Base-by-base conservation (phyloP, 1,139 yeast genomes). In the Diutina mesorugosa region DNA sequence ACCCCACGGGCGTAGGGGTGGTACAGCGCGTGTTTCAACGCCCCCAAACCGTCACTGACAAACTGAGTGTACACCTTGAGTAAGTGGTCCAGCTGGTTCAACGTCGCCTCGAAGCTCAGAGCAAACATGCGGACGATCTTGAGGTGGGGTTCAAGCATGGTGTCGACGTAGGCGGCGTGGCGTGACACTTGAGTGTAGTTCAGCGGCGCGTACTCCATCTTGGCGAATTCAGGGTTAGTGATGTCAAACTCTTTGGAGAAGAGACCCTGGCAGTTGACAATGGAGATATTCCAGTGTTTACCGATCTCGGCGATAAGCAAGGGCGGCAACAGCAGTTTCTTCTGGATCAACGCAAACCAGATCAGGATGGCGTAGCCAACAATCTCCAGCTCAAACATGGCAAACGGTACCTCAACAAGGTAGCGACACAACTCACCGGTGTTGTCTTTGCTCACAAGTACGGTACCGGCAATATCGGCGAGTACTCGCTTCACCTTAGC, bases 121-220 rank as follows among this genome's bases (percentile, higher is more conserved):
- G 84, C 71, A 63, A 93, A 79, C 65, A 90, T 79, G 57, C 82
- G 74, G 57, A 89, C 81, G 32, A 93, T 76, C 60, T 79, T 77
- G 55, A 81, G 70, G 67, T 93, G 98, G 0, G 96, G 89, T 58
- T 84, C 85, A 62, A 90, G 76, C n/a, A 76, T 69, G 56, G 76
- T 72, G 8, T 77, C 73, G 0, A 82, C 81, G 4, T 68, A 60
- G 4, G 70, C 68, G 1, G 90, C 83, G 45, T 74, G 69, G 60
- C 78, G 78, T 59, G 81, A 79, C n/a, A 85, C 76, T 9, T 73
- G 77, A 52, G 75, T 76, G 62, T 82, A 84, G 69, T 87, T 85
- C 56, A 95, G 84, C 16, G 99, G 98, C 0, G 90, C 75, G 65
- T 95, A 95, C 62, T 89, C 96, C 99, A 93, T 93, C 59, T 76